phyloP scores from a whole-genome alignment of 2,329 filamentous ascomycete species.

The Fusarium sp. region DNA sequence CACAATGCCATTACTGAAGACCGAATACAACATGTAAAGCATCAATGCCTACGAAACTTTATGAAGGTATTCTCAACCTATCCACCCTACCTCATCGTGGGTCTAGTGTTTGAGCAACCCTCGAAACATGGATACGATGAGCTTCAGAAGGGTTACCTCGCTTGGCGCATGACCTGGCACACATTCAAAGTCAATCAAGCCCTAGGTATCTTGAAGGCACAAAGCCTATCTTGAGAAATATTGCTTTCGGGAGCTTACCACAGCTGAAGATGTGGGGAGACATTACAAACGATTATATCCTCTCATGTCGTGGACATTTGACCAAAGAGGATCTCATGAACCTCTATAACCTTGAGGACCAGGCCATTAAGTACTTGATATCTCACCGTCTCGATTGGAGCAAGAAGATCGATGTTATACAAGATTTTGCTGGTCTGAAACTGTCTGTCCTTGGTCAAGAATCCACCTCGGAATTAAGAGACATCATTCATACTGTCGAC shows the following conservation, averaged over 20 bases:
- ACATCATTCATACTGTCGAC: neutral
- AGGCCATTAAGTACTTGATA: neutral
- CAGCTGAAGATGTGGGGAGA: slow-evolving; percentile 27
- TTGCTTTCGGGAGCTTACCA: neutral
- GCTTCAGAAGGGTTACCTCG: slow-evolving; percentile 21
- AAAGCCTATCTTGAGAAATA: neutral
- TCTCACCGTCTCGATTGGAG: neutral
- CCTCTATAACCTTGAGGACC: neutral
- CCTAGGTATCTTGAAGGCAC: neutral
- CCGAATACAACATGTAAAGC: neutral
- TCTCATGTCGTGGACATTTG: neutral
- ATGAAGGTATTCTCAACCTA: neutral
- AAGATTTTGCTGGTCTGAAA: neutral
- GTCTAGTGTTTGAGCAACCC: neutral
- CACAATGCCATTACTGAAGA: neutral
- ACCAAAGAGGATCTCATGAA: neutral
- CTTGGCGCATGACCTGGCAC: slow-evolving; percentile 33
- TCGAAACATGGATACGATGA: slow-evolving; percentile 11
- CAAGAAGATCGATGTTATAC: neutral
- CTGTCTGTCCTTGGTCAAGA: neutral
- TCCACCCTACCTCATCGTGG: neutral
- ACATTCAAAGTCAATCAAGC: slow-evolving; percentile 5
- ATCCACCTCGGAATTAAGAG: neutral
- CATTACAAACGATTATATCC: slow-evolving; percentile 17
- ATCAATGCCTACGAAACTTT: neutral